Evolutionary conservation across 192 early-diverging fungal genomes (phyloP).

Genomic region (Phycomyces nitens): DNA sequence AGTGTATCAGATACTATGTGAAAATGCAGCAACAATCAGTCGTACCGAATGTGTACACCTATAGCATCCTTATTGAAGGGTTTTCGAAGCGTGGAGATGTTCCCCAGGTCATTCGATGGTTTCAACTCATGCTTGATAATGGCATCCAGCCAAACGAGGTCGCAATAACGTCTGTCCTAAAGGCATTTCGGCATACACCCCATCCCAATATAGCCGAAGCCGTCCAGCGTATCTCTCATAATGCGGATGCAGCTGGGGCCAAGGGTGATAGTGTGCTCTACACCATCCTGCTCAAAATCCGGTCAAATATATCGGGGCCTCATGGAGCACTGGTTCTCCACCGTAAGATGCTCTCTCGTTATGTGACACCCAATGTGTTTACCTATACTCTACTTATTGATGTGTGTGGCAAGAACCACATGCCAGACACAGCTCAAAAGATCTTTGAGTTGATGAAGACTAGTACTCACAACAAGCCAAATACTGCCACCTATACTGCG

Average conservation of each 20-base stretch:
- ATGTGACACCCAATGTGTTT: constrained; percentile 27
- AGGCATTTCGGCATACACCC: constrained; percentile 13
- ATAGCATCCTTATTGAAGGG: constrained; percentile 28
- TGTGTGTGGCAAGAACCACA: constrained; percentile 18
- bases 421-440: constrained; percentile 30
- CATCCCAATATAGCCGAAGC: constrained; percentile 2
- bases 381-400: constrained; percentile 35
- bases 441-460: constrained; percentile 35
- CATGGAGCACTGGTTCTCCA: constrained; percentile 20
- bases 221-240: constrained; percentile 13
- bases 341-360: constrained; percentile 21
- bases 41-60: constrained; percentile 33
- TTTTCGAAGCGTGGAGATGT: constrained; percentile 15
- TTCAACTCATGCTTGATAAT: constrained; percentile 23
- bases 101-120: constrained; percentile 27
- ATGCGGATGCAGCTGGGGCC: constrained; percentile 25
- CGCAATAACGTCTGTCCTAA: constrained; percentile 20
- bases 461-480: constrained; percentile 19
- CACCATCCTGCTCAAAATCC: constrained; percentile 31
- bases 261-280: constrained; percentile 32
- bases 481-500: constrained; percentile 32
- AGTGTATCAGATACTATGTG: constrained; percentile 16
- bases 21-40: constrained; percentile 19
- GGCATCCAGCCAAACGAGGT: constrained; percentile 24
- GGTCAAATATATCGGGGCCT: constrained; percentile 14